Conservation (phyloP, 2,329 filamentous ascomycete species). For the Hymenoscyphus infarciens region DNA sequence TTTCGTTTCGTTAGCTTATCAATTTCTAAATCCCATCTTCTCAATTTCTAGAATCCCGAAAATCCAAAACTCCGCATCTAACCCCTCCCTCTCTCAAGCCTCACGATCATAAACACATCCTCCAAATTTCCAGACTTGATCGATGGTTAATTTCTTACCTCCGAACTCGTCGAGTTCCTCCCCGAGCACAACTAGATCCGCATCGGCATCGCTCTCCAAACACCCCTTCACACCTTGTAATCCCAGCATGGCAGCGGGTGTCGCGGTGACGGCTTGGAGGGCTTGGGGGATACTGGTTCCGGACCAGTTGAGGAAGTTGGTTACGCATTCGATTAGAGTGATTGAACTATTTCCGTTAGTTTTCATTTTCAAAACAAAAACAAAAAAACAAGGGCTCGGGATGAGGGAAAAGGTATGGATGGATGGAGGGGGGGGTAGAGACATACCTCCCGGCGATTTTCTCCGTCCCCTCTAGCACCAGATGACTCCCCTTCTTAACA, state of each 20-base stretch:
- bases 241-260: slow-evolving; percentile 74
- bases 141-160: slow-evolving; percentile 43
- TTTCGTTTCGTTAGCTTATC: no score
- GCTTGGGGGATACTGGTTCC: slow-evolving; percentile 65
- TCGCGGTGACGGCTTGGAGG: slow-evolving; percentile 68
- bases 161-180: slow-evolving; percentile 46
- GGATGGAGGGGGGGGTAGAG: neutral
- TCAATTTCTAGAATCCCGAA: neutral
- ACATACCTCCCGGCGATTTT: slow-evolving; percentile 70
- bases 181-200: slow-evolving; percentile 66
- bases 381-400: neutral
- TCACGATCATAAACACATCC: slow-evolving; percentile 19
- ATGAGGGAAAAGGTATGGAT: neutral
- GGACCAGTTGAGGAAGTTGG: slow-evolving; percentile 76
- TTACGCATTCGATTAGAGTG: slow-evolving; percentile 76
- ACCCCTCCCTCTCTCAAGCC: neutral
- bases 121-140: slow-evolving; percentile 33
- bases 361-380: neutral
- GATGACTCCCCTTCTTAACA: slow-evolving; percentile 66
- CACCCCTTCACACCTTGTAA: slow-evolving; percentile 64
- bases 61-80: neutral
- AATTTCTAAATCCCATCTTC: no score
- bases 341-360: slow-evolving; percentile 49
- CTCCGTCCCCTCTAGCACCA: slow-evolving; percentile 74
- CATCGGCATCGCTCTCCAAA: slow-evolving; percentile 60